These are phyloP conservation scores for Combretum micranthum DNA, from an alignment of 345 rosid genomes.

Conservation along the genomic window DNA sequence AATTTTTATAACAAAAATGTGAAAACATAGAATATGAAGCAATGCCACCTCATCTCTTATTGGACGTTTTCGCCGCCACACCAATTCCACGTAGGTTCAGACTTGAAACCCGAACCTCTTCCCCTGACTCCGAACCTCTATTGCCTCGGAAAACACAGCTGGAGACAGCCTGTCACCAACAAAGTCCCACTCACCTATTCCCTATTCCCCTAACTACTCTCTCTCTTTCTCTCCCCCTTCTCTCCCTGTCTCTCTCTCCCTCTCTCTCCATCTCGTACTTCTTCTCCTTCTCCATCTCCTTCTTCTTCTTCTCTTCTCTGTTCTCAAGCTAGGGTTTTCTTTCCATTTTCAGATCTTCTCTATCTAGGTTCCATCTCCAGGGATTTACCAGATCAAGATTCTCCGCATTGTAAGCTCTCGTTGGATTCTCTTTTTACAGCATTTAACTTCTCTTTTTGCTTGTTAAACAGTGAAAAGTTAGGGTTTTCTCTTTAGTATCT, in stretches of 20 bases:
- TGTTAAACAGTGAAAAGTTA: neutral
- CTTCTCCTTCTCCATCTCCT: conserved; percentile 8
- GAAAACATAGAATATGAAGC: too few species aligned
- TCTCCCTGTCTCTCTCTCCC: neutral
- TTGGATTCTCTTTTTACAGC: conserved; percentile 11
- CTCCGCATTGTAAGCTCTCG: conserved; percentile 48
- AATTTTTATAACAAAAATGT: too few species aligned
- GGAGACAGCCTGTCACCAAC: conserved; percentile 99
- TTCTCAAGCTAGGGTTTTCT: conserved; percentile 39
- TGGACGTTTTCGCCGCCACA: too few species aligned
- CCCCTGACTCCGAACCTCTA: conserved; percentile 27
- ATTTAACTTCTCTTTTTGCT: neutral
- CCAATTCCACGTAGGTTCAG: too few species aligned
- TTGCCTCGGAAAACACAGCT: conserved; percentile 69
- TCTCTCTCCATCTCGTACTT: conserved; percentile 3
- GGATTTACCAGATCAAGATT: conserved; percentile 40
- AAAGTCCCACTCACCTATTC: conserved; percentile 74
- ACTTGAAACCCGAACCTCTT: too few species aligned
- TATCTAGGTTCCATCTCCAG: conserved; percentile 16
- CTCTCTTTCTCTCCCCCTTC: conserved; percentile 4
- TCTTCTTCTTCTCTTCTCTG: conserved; percentile 1
- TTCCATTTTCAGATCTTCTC: conserved; percentile 33
- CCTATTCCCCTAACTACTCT: conserved; percentile 21
- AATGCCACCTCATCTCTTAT: too few species aligned
- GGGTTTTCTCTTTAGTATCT: neutral